Evolutionary conservation across 352 stramenopile species (phyloP), one percentile per base, ranked within the genome.

Genomic region (Globisporangium carolinianum): DNA sequence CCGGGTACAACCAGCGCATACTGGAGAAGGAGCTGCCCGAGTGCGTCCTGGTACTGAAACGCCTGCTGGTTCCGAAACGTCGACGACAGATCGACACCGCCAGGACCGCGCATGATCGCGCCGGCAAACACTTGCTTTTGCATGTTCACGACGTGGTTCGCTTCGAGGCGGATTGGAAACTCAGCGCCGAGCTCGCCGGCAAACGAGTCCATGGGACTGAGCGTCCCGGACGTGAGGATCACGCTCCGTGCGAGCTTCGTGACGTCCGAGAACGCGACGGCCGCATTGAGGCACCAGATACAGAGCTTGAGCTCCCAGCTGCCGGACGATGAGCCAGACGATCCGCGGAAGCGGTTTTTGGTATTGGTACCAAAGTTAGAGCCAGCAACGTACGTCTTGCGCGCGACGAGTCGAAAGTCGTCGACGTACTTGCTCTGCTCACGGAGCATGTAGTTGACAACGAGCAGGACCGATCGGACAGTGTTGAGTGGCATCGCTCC

Each of bases 151-250:
- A 95, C 84, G 56, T 95, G 86, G 46, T 92, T 94, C 5, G 83
- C 83, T 52, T 95, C 86, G 0, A 95, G 53, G 0, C 80, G 85
- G 55, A 95, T 87, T 1, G 79, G 74, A 37, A 95, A 95, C 37
- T 88, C 76, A 0, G 83, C 77, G 4, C 86, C 84, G 9, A 95
- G 63, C 52, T 95, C 86, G 0, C 81, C 81, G 2, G 76, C 83
- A 62, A 94, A 94, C n/a, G 85, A 92, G 6, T 92, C 85, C 83
- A 95, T 92, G 5, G 86, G 86, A 54, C 81, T 91, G 36, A 95
- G 60, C 12, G 86, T 95, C 11, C 86, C 86, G 5, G 83, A 94
- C 17, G 86, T 92, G 17, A 95, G 62, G 56, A 95, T 87, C 15
- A 95, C 82, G 32, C 76, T 89, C 11, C 77, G 79, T 1, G 74